phyloP scores from a whole-genome alignment of 352 stramenopile genomes.

The Thraustochytrium aureum region DNA sequence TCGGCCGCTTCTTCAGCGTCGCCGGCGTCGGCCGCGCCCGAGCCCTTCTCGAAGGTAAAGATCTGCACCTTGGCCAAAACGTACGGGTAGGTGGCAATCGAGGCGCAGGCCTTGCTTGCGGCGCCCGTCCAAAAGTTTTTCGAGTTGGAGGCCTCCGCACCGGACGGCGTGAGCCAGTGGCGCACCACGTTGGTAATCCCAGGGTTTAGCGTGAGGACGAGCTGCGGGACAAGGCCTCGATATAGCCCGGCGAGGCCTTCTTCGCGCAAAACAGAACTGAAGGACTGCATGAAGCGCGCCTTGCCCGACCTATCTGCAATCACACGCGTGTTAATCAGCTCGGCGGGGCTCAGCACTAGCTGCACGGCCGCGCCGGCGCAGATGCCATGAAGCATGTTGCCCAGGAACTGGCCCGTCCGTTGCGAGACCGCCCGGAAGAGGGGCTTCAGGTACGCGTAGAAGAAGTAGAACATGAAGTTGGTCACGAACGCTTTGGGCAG shows the following conservation, averaged over 20 bases:
- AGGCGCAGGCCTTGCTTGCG: constrained; percentile 36
- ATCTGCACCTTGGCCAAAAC: constrained; percentile 50
- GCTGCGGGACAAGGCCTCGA: constrained; percentile 14
- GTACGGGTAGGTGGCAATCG: constrained; percentile 44
- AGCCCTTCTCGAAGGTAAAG: constrained; percentile 24
- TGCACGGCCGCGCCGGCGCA: constrained; percentile 37
- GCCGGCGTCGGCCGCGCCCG: not conserved
- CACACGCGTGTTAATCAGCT: constrained; percentile 45
- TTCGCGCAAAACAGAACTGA: not conserved
- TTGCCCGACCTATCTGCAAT: constrained; percentile 42
- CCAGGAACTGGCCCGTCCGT: not conserved
- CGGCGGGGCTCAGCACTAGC: constrained; percentile 24
- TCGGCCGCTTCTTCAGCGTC: not conserved
- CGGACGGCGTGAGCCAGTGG: constrained; percentile 38
- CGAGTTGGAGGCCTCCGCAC: not conserved
- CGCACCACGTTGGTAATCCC: constrained; percentile 49
- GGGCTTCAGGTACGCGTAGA: constrained; percentile 34
- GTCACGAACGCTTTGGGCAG: constrained; percentile 44
- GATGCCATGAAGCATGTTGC: constrained; percentile 48
- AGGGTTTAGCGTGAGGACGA: constrained; percentile 48
- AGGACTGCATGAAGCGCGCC: constrained; percentile 19
- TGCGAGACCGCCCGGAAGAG: not conserved
- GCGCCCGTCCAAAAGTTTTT: constrained; percentile 52
- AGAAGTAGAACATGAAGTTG: constrained; percentile 54
- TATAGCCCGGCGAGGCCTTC: constrained; percentile 27